Evolutionary conservation across 1,284 basidiomycete genomes (phyloP), one percentile per base, ranked within the genome.

Genomic region (Sphagnurus paluster): DNA sequence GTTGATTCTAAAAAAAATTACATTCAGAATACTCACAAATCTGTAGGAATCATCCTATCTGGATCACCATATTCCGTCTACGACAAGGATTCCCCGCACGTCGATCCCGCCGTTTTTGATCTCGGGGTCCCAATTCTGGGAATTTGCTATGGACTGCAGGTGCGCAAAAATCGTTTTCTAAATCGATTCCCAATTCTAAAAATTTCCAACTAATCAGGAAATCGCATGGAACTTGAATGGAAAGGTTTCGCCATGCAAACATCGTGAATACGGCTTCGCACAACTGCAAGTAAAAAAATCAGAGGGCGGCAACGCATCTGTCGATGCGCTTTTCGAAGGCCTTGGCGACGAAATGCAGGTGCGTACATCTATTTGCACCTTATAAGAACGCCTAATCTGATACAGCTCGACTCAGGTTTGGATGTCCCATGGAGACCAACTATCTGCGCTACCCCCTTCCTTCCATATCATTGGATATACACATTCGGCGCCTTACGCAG

Each of bases 401-500:
- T 55, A 48, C 36, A 29, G 41, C 16, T n/a, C n/a, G n/a, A 40
- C 42, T n/a, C 56, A 96, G 89, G 96, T 98, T 29, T 99, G 97
- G 97, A 99, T 99, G 97, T 98, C 94, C 26, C 97, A 99, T 66
- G 96, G 96, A 16, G 97, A 99, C 68, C 93, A 98, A 60, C 80
- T 99, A 39, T 87, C 84, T 26, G 80, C 79, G 46, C 76, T 89
- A 6, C 97, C 97, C 16, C 73, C 84, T 0, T 73, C 87, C 59
- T 99, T 98, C 70, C 83, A 91, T 61, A 80, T 91, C 55, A 90
- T 99, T 56, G 97, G 93, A 5, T 79, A 79, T 46, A 99, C 97
- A 1, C 72, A 79, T 23, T 90, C 87, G 1, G 95, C 96, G 1
- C 96, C 96, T 0, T 99, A 80, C 63, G 95, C 95, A 5, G 95